Evolutionary conservation across 2,329 filamentous ascomycete species (phyloP).

Genomic region (Ambrosiella cleistominuta): DNA sequence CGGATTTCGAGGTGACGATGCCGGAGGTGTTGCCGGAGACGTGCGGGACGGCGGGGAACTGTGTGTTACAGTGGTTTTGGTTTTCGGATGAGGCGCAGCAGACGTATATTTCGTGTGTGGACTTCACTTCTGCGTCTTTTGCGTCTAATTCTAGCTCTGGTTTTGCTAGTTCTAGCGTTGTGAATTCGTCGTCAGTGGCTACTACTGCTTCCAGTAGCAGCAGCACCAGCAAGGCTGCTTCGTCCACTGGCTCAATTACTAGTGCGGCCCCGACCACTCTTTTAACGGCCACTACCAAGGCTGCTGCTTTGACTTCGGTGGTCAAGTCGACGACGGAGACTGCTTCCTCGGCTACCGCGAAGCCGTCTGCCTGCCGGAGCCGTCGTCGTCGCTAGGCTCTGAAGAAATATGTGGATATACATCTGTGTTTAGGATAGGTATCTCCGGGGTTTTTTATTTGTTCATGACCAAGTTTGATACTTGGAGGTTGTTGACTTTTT

Average conservation of each 20-base stretch:
- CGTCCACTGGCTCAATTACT: not conserved
- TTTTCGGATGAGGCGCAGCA: slow-evolving; percentile 21
- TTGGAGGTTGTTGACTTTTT: not conserved
- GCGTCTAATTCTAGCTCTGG: slow-evolving; percentile 1
- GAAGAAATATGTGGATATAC: not conserved
- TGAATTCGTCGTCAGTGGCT: not conserved
- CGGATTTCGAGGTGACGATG: slow-evolving; percentile 26
- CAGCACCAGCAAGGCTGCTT: not conserved
- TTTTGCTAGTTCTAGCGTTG: not conserved
- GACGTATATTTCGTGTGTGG: slow-evolving; percentile 24
- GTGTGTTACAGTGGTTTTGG: slow-evolving; percentile 30
- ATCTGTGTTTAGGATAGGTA: not conserved
- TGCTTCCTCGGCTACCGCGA: not conserved
- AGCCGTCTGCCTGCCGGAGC: not conserved
- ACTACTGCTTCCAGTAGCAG: not conserved
- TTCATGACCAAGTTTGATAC: not conserved
- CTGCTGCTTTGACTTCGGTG: not conserved
- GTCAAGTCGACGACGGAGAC: not conserved
- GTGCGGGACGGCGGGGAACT: slow-evolving; percentile 19
- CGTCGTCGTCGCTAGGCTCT: not conserved
- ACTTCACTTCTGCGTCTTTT: slow-evolving; percentile 17
- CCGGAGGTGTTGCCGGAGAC: slow-evolving; percentile 17
- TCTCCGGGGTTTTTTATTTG: not conserved
- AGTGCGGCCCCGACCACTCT: not conserved
- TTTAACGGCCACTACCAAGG: not conserved